Conservation (phyloP, 228 moss, liverwort and hornwort genomes). For the Sphagnum magellanicum region DNA sequence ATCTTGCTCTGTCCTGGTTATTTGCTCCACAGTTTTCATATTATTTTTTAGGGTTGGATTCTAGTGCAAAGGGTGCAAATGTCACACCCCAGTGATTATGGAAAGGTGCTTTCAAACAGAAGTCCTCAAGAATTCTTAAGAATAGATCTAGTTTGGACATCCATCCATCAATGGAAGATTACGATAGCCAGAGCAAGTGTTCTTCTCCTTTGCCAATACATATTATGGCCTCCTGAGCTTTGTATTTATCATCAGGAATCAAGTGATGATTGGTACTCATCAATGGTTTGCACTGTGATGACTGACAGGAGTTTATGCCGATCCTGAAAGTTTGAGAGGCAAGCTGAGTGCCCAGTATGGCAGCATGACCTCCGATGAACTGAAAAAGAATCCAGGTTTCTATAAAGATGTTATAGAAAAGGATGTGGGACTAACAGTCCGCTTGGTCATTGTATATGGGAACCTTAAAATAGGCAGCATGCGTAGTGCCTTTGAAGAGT, state of each 20-base stretch:
- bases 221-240: too few relatives aligned
- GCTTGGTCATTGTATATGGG: slow-evolving; percentile 71
- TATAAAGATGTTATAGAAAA: slow-evolving; percentile 44
- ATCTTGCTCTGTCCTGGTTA: not conserved
- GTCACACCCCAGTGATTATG: not conserved
- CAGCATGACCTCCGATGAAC: slow-evolving; percentile 25
- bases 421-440: slow-evolving; percentile 74
- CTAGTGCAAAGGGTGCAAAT: not conserved
- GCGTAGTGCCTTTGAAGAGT: slow-evolving; percentile 87
- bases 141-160: not conserved
- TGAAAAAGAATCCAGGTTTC: slow-evolving; percentile 34
- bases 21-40: not conserved
- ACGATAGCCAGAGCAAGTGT: too few relatives aligned
- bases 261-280: too few relatives aligned
- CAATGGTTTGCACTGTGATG: not conserved
- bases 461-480: slow-evolving; percentile 78
- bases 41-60: not conserved
- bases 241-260: too few relatives aligned
- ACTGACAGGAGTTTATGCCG: slow-evolving; percentile 64
- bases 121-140: not conserved
- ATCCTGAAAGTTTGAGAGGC: slow-evolving; percentile 65
- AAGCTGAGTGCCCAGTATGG: slow-evolving; percentile 49
- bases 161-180: too few relatives aligned
- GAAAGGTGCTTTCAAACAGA: not conserved
- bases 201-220: too few relatives aligned